Evolutionary conservation across 2,329 filamentous ascomycete genomes (phyloP).

Genomic region (Trichothecium sympodiale): DNA sequence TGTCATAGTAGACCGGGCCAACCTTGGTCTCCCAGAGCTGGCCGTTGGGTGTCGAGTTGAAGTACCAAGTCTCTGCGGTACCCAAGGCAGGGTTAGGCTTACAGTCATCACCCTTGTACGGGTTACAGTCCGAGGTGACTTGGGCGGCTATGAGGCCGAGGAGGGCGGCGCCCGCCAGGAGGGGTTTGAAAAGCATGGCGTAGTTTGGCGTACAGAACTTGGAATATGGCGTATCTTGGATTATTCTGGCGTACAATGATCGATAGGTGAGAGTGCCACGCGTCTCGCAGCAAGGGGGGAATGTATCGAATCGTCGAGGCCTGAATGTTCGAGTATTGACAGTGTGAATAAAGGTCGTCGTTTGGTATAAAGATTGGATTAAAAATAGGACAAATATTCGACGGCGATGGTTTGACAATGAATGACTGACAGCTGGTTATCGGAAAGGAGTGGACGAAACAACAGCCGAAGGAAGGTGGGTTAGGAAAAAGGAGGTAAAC

Average conservation of each 20-base stretch:
- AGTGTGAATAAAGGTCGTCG: too few species aligned
- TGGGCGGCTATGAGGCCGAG: slow-evolving; percentile 50
- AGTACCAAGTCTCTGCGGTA: slow-evolving; percentile 49
- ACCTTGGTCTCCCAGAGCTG: slow-evolving; percentile 59
- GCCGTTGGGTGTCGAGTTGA: slow-evolving; percentile 49
- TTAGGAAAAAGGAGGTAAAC: too few species aligned
- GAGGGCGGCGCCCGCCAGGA: slow-evolving; percentile 23
- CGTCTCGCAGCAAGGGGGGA: too few species aligned
- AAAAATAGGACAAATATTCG: too few species aligned
- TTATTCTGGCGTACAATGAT: too few species aligned
- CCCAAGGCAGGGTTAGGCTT: slow-evolving; percentile 61
- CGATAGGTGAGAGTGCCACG: too few species aligned
- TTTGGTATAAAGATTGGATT: too few species aligned
- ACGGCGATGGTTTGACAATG: too few species aligned
- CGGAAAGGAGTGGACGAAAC: too few species aligned
- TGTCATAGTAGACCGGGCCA: slow-evolving; percentile 50
- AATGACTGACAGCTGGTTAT: too few species aligned
- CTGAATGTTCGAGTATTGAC: too few species aligned
- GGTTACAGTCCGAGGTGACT: slow-evolving; percentile 68
- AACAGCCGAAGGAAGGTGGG: too few species aligned
- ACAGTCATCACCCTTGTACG: slow-evolving; percentile 56
- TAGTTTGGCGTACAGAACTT: not conserved
- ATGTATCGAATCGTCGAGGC: not conserved
- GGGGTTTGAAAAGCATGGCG: slow-evolving; percentile 15
- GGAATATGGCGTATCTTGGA: not conserved